Evolutionary conservation across 2,329 filamentous ascomycete species (phyloP).

Genomic region (Beauveria scarabaeidicola): DNA sequence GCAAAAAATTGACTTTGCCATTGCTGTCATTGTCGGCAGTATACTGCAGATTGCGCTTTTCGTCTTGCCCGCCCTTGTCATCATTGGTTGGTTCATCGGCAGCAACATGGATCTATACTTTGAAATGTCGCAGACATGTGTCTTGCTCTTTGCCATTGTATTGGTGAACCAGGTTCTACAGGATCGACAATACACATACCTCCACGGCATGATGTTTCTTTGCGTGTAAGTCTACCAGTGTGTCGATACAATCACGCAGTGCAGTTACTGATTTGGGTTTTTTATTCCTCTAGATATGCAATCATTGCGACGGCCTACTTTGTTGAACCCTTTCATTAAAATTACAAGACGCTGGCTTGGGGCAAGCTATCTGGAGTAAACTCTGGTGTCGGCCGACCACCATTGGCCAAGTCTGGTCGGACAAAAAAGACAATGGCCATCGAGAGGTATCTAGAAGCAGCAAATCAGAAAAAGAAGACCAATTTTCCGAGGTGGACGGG

Average conservation of each 20-base stretch:
- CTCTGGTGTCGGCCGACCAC: background rate
- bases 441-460: conserved; percentile 11
- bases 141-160: conserved; percentile 13
- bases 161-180: conserved; percentile 15
- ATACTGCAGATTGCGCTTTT: conserved; percentile 15
- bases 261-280: background rate
- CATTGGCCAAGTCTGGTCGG: conserved; percentile 8
- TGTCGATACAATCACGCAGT: background rate
- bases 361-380: background rate
- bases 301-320: conserved; percentile 9
- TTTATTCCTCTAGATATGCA: conserved; percentile 2
- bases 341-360: conserved; percentile 1
- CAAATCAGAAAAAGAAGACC: background rate
- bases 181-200: conserved; percentile 14
- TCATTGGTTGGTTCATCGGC: conserved; percentile 11
- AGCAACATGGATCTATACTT: conserved; percentile 13
- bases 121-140: conserved; percentile 14
- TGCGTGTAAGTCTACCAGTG: conserved; percentile 10
- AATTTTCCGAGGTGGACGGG: background rate
- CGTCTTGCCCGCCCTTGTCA: conserved; percentile 12
- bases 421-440: conserved; percentile 13
- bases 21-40: conserved; percentile 15
- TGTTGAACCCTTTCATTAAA: conserved; percentile 7
- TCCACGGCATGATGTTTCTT: conserved; percentile 14
- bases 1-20: conserved; percentile 14